phyloP scores from a whole-genome alignment of 2,329 filamentous ascomycete genomes.

The Colletotrichum liaoningense region DNA sequence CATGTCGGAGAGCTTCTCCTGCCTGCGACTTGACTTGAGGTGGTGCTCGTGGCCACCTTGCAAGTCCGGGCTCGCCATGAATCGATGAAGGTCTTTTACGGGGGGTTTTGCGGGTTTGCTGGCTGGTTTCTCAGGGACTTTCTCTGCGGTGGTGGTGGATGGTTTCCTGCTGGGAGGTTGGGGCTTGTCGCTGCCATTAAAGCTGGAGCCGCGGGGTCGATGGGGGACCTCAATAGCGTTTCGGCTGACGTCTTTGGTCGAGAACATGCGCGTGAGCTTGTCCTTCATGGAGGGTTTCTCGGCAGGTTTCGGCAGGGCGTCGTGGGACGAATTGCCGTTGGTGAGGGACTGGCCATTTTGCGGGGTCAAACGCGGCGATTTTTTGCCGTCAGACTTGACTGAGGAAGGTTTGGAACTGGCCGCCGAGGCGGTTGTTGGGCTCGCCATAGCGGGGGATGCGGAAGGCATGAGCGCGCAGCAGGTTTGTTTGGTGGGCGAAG shows the following conservation, averaged over 20 bases:
- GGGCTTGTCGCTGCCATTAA: conserved; percentile 50
- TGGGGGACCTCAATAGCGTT: conserved; percentile 47
- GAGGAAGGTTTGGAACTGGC: conserved; percentile 62
- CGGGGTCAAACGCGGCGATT: conserved; percentile 51
- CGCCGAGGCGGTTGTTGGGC: conserved; percentile 45
- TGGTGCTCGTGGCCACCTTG: conserved; percentile 86
- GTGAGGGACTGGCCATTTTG: conserved; percentile 49
- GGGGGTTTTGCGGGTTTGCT: conserved; percentile 49
- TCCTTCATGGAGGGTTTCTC: conserved; percentile 74
- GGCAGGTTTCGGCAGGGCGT: conserved; percentile 46
- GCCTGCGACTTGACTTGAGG: conserved; percentile 88
- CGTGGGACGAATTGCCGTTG: conserved; percentile 40
- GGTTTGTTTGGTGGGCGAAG: background rate
- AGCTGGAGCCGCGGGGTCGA: conserved; percentile 49
- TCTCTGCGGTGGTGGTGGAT: conserved; percentile 41
- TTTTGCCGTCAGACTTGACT: conserved; percentile 56
- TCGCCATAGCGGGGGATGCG: conserved; percentile 33
- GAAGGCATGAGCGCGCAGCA: conserved; percentile 29
- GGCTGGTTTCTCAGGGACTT: conserved; percentile 43
- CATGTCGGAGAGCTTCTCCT: conserved; percentile 95
- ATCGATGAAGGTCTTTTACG: conserved; percentile 59
- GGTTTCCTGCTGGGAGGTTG: conserved; percentile 48
- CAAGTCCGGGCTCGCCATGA: conserved; percentile 59
- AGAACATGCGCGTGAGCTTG: conserved; percentile 74
- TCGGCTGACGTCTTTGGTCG: conserved; percentile 62